Base-by-base conservation (phyloP, 352 stramenopile genomes). In the Pythium folliculosum region DNA sequence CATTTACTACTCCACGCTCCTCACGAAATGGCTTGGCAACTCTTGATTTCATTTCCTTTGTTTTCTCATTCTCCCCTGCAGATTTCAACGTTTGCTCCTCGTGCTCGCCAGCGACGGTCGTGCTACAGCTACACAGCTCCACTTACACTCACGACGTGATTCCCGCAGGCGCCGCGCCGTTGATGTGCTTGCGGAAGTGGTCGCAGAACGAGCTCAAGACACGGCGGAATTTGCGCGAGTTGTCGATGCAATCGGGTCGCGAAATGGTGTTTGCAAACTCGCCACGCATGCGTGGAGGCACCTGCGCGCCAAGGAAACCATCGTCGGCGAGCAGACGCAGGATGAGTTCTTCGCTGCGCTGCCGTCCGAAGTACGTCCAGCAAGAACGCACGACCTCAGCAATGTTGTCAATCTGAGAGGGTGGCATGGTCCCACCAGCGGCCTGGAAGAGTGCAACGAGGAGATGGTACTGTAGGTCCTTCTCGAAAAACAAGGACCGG, bases 221-320 rank as follows among this genome's bases (percentile, higher is more conserved):
- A 37, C 85, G 85, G 45, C 86, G 89, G 54, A 93, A 93, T 62
- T 93, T 93, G 71, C 83, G 83, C 59, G 83, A 73, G 58, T 94
- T 91, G 63, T 92, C 82, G 19, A 86, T 73, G 48, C 83, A 91
- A 21, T 84, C 77, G 32, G 73, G 76, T 35, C 78, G 79, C 10
- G 75, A 84, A 65, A 94, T 89, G 37, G 73, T 87, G 14, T 58
- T 75, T 5, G 78, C 68, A 51, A 94, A 92, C 49, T 91, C 83
- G 22, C 52, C 65, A 38, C 82, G 82, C 53, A 78, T 80, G 22
- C 78, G 77, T 21, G 69, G 65, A 2, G 73, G 77, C 1, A 92
- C 83, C n/a, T 86, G 80, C 25, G 81, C 79, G 14, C 81, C 85
- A 44, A 88, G 50, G 55, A 90, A 90, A 8, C 69, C 81, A 55